Base-by-base conservation (phyloP, 2,329 filamentous ascomycete species). In the Fusarium pininemorale region DNA sequence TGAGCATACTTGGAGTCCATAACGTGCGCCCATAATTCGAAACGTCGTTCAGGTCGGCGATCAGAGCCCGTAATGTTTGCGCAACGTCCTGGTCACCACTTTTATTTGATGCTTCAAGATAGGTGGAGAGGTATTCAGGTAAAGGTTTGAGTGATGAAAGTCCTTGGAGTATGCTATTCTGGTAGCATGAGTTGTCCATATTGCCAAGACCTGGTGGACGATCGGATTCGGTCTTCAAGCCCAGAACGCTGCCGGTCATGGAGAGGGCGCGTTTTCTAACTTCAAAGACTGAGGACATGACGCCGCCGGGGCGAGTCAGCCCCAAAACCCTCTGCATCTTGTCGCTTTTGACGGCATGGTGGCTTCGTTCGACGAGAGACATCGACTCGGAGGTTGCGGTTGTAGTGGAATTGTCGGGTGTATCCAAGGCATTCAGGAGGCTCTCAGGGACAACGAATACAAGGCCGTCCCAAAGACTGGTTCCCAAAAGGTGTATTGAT, bases 111-210 rank as follows among this genome's bases (percentile, higher is more conserved):
- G 78, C 71, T 37, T 77, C 75, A 5, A 84, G 82, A 28, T 87
- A 83, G 14, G 81, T 83, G 4, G 84, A 84, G 13, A 97, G 87
- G 78, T 94, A 96, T 6, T 84, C 84, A 32, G 89, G 88, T 37
- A 98, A 85, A 9, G 92, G 89, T 24, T 89, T 87, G 37, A 98
- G 86, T 8, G 95, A 92, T 3, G 95, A 91, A 47, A 98, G 85
- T 12, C 92, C 91, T 81, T 98, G 95, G 16, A 99, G 90, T 26
- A 98, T 92, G 80, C 95, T 98, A 82, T 99, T 99, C 82, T 98
- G 96, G 81, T 97, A 99, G 85, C 96, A 98, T 4, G 95, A 98
- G 81, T 98, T 98, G 84, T 97, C 94, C 84, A 91, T 92, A 81
- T 99, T 99, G 15, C 94, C 94, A 60, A 98, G 84, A 0, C 96